Evolutionary conservation across 78 protist genomes (phyloP).

Genomic region (Diacronema lutheri): DNA sequence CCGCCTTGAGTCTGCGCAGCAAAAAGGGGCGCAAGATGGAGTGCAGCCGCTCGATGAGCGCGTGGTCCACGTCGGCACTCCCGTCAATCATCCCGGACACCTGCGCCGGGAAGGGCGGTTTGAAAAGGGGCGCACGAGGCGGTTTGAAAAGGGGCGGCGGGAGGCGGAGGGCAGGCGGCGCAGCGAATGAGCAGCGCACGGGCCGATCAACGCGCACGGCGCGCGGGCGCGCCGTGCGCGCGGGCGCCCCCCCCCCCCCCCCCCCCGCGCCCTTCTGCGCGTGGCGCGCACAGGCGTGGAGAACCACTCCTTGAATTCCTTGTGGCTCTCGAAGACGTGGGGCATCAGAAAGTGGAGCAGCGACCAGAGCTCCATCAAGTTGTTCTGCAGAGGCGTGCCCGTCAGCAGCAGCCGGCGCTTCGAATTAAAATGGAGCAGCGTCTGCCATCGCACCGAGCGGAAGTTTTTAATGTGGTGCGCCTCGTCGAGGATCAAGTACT

Average conservation of each 20-base stretch:
- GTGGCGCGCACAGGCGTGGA: constrained; percentile 52
- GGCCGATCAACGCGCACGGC: too few relatives aligned
- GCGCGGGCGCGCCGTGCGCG: too few relatives aligned
- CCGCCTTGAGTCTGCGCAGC: constrained; percentile 89
- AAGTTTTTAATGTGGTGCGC: constrained; percentile 95
- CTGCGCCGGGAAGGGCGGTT: constrained; percentile 74
- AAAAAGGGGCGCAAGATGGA: constrained; percentile 84
- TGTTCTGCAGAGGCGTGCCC: constrained; percentile 97
- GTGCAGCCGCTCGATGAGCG: constrained; percentile 67
- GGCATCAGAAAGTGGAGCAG: constrained; percentile 95
- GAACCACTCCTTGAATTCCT: constrained; percentile 85
- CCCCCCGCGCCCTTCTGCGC: background rate
- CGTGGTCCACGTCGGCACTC: constrained; percentile 29
- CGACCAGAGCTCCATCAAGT: constrained; percentile 95
- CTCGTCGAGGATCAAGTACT: constrained; percentile 92
- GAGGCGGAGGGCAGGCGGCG: too few relatives aligned
- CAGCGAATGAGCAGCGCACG: too few relatives aligned
- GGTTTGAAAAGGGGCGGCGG: too few relatives aligned
- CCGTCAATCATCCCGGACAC: constrained; percentile 74
- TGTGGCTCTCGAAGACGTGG: constrained; percentile 68
- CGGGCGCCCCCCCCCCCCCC: background rate
- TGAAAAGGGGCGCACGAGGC: too few relatives aligned
- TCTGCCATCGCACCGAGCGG: constrained; percentile 77
- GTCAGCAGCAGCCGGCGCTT: constrained; percentile 78
- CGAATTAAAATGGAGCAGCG: constrained; percentile 70